phyloP scores from a whole-genome alignment of 2,329 filamentous ascomycete species.

The Monilinia vaccinii-corymbosi region DNA sequence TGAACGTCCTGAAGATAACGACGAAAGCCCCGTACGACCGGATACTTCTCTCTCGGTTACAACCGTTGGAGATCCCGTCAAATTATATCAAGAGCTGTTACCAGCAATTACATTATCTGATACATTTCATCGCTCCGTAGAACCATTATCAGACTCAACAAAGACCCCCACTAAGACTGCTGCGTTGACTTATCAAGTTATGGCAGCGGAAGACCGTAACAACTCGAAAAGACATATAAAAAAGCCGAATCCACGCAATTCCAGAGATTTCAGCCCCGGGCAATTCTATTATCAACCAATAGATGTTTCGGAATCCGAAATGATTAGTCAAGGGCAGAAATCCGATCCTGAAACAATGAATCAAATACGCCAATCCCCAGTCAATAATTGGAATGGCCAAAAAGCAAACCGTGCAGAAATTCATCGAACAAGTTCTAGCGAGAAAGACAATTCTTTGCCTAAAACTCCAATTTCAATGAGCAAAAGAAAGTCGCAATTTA shows the following conservation, averaged over 20 bases:
- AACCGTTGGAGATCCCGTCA: neutral
- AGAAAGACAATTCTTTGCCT: neutral
- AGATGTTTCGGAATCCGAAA: neutral
- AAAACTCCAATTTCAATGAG: neutral
- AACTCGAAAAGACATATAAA: neutral
- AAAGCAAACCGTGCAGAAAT: neutral
- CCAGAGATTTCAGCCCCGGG: neutral
- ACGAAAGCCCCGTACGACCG: neutral
- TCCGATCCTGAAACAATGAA: neutral
- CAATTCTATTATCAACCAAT: neutral
- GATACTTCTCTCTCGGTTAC: neutral
- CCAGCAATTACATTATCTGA: neutral
- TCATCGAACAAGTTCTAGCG: neutral
- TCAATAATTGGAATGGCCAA: neutral
- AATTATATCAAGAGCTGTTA: conserved; percentile 1
- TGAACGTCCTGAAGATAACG: neutral
- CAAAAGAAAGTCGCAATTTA: conserved; percentile 1
- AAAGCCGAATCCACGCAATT: neutral
- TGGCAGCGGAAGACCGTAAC: neutral
- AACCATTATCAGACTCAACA: neutral
- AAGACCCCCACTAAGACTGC: neutral
- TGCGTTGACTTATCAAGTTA: neutral
- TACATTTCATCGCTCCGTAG: neutral
- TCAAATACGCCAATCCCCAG: neutral
- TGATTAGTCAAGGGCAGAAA: neutral